Conservation (phyloP, 352 stramenopile genomes). For the Pythium diclinum region DNA sequence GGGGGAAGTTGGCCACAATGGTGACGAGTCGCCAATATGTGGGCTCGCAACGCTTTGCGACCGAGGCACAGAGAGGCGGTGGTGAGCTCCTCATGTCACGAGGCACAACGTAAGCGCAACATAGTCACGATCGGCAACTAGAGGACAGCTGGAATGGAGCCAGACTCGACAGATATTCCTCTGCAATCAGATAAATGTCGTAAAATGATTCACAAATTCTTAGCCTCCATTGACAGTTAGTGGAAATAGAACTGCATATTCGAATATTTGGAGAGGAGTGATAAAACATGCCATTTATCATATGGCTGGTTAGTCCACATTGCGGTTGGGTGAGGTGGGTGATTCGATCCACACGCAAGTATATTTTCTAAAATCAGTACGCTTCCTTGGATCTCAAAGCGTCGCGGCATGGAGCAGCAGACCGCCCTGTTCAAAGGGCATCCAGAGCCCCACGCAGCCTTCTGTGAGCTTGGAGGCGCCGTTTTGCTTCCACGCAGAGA, state of each 20-base stretch:
- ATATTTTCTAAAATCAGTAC: neutral
- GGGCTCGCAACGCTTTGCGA: no score
- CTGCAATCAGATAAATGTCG: no score
- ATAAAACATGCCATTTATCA: neutral
- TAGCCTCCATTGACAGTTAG: no score
- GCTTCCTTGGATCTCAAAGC: neutral
- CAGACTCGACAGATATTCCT: neutral
- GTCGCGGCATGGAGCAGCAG: slow-evolving; percentile 7
- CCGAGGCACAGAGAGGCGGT: no score
- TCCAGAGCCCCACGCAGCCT: slow-evolving; percentile 9
- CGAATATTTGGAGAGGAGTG: neutral
- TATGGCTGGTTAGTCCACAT: neutral
- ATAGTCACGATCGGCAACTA: neutral
- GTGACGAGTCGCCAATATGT: neutral
- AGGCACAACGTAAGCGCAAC: neutral
- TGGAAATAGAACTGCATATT: neutral
- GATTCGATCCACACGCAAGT: neutral
- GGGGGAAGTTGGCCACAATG: neutral
- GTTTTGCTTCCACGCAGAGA: slow-evolving; percentile 8
- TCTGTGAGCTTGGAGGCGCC: neutral
- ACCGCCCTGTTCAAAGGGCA: slow-evolving; percentile 11
- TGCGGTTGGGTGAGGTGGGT: neutral
- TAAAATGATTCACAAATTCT: no score
- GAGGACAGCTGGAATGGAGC: neutral
- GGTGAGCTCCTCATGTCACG: neutral